Conservation (phyloP, 129 eudicot species). For the Ambrosia artemisiifolia region DNA sequence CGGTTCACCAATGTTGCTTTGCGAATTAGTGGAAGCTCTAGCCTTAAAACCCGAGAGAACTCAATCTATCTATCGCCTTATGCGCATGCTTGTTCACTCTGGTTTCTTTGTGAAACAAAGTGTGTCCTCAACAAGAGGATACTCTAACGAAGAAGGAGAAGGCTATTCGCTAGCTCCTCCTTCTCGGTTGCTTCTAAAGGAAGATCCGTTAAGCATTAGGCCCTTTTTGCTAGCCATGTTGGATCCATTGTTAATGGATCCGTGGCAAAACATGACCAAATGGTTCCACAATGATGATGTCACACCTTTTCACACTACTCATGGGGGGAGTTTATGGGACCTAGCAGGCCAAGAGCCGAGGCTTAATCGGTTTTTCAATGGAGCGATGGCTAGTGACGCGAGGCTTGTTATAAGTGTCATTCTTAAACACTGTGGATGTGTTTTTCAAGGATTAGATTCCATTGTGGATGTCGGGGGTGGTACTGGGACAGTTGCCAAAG, state of each 20-base stretch:
- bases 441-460: slow-evolving; percentile 21
- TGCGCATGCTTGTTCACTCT: slow-evolving; percentile 43
- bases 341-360: not conserved
- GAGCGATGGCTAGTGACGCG: slow-evolving; percentile 26
- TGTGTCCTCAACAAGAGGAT: not conserved
- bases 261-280: slow-evolving; percentile 9
- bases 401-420: not conserved
- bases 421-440: not conserved
- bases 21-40: slow-evolving; percentile 31
- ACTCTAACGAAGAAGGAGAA: not conserved
- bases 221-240: slow-evolving; percentile 18
- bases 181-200: slow-evolving; percentile 31
- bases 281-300: slow-evolving; percentile 24
- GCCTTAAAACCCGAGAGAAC: slow-evolving; percentile 27
- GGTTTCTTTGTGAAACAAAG: slow-evolving; percentile 28
- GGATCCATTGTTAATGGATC: not conserved
- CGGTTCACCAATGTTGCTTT: slow-evolving; percentile 39
- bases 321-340: not conserved
- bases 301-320: slow-evolving; percentile 15
- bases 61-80: slow-evolving; percentile 26
- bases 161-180: slow-evolving; percentile 13
- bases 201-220: slow-evolving; percentile 18
- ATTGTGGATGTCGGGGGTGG: slow-evolving; percentile 48
- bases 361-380: slow-evolving; percentile 19
- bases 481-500: slow-evolving; percentile 23